Percentiles rank a stretch among this genome's conserved stretches.
phyloP scores from a whole-genome alignment of 2,329 filamentous ascomycete genomes.

The Colletotrichum tropicale region DNA sequence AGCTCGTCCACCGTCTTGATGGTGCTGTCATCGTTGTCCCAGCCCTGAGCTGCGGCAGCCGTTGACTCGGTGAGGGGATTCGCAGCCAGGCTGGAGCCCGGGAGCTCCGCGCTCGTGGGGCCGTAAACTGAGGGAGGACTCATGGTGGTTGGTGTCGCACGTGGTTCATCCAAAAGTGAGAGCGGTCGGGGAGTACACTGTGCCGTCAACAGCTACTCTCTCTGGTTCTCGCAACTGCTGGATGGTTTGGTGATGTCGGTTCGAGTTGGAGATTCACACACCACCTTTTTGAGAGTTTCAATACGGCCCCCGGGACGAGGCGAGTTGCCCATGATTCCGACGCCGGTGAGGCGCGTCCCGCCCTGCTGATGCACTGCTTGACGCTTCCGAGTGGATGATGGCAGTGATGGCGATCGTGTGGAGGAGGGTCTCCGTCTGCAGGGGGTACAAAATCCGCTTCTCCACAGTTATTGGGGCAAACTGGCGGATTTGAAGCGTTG shows the following conservation, averaged over 20 bases:
- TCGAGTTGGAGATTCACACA: neutral
- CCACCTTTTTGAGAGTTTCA: neutral
- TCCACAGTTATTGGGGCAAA: neutral
- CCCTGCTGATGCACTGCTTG: neutral
- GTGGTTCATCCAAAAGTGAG: neutral
- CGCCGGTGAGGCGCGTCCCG: neutral
- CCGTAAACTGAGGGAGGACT: constrained; percentile 20
- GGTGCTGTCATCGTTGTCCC: constrained; percentile 22
- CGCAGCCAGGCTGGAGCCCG: neutral
- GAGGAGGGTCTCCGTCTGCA: constrained; percentile 3
- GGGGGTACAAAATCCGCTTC: neutral
- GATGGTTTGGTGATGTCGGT: neutral
- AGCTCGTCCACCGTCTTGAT: constrained; percentile 29
- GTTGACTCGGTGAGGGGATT: neutral
- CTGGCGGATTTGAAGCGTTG: neutral
- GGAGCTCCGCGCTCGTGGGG: constrained; percentile 12
- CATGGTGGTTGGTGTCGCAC: constrained; percentile 2
- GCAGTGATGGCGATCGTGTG: neutral
- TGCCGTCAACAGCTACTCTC: neutral
- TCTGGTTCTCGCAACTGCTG: neutral
- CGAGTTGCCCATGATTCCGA: neutral
- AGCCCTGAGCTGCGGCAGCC: neutral
- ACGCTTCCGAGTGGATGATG: neutral
- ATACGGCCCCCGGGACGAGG: neutral
- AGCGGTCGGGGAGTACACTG: neutral